Conservation (phyloP, 1,139 yeast genomes). For the Lodderomyces jiufengensis region DNA sequence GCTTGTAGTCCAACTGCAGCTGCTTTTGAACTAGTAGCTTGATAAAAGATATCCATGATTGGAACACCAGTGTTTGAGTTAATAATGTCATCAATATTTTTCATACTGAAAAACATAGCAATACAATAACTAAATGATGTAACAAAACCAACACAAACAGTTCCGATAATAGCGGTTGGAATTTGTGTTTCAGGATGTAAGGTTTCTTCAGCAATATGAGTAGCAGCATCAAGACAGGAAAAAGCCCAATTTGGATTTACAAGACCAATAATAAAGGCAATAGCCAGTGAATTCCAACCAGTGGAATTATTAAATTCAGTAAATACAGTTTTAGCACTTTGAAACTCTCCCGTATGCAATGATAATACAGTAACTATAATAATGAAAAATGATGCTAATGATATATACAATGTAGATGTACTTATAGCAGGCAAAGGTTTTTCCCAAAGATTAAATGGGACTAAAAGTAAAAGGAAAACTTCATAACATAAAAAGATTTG, state of each 20-base stretch:
- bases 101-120: slow-evolving; percentile 60
- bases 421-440: slow-evolving; percentile 53
- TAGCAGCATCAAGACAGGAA: slow-evolving; percentile 66
- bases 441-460: slow-evolving; percentile 56
- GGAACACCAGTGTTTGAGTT: slow-evolving; percentile 56
- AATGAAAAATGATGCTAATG: slow-evolving; percentile 49
- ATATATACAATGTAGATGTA: slow-evolving; percentile 49
- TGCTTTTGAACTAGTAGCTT: slow-evolving; percentile 49
- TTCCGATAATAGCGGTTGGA: slow-evolving; percentile 61
- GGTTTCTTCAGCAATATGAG: slow-evolving; percentile 70
- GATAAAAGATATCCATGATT: slow-evolving; percentile 57
- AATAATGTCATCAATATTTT: slow-evolving; percentile 45
- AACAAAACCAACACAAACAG: slow-evolving; percentile 62
- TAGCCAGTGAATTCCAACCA: slow-evolving; percentile 59
- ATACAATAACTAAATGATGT: slow-evolving; percentile 59
- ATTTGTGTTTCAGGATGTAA: slow-evolving; percentile 55
- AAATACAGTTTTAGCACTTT: slow-evolving; percentile 58
- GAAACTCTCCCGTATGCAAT: slow-evolving; percentile 49
- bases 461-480: slow-evolving; percentile 34
- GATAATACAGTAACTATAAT: slow-evolving; percentile 57
- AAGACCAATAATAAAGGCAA: slow-evolving; percentile 64
- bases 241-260: slow-evolving; percentile 70
- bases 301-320: slow-evolving; percentile 58
- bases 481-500: slow-evolving; percentile 55
- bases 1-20: slow-evolving; percentile 61